Base-by-base conservation (phyloP, 768 basidiomycete species). In the Tricholoma matsutake region DNA sequence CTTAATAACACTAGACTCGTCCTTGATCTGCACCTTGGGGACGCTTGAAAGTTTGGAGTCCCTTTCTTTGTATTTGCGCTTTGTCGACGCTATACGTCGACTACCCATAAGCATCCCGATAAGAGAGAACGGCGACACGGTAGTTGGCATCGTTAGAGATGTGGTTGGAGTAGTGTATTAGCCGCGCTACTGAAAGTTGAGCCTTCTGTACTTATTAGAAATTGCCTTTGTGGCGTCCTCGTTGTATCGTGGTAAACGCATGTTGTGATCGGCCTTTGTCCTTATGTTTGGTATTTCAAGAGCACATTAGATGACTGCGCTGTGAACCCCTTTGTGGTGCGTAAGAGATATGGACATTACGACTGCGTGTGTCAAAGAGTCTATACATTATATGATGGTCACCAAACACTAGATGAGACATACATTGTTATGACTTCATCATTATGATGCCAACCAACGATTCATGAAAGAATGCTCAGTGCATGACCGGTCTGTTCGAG, bases 91-190 rank as follows among this genome's bases (percentile, higher is more conserved):
- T 20, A 57, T n/a, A 2, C 62, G 64, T 41, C 63, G 57, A 43
- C 61, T 62, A 41, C 63, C 59, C 51, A 64, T 66, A 22, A 66
- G 57, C 57, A 64, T 20, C n/a, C 63, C 63, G 6, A 66, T 56
- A 47, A 66, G 59, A 9, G 63, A 64, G 54, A 63, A 66, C 59
- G 63, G 58, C 22, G 65, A 66, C 31, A 32, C 45, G 6, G 56
- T 51, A 18, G 25, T 58, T 43, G 61, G 51, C 63, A 66, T 66
- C 28, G 55, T 20, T 31, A 29, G 37, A 20, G 25, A 22, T 32
- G 28, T 35, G 34, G 51, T 11, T 22, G 31, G 29, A 53, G 9
- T 53, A 18, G n/a, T 32, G 31, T 32, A 7, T n/a, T 18, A 32
- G 31, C 7, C 20, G 16, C 31, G 31, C 29, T 32, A n/a, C 51